Evolutionary conservation across 2,329 filamentous ascomycete genomes (phyloP), one percentile per base, ranked within the genome.

Genomic region (Beauveria brongniartii): DNA sequence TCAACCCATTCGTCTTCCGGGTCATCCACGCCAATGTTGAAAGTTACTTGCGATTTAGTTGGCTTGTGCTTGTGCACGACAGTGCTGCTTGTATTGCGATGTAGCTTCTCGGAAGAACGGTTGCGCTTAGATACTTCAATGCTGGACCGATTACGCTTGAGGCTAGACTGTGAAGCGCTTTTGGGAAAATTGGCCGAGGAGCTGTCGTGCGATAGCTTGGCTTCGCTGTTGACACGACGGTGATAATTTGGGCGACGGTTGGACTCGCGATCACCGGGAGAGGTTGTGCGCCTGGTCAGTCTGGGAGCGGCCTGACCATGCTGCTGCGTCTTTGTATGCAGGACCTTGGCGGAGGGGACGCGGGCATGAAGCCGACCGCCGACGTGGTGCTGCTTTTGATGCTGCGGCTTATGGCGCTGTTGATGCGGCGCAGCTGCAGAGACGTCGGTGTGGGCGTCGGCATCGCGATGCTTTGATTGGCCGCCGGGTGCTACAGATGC

Each of bases 1-100:
- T 88, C 85, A 47, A 87, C 82, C 85, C 85, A 88, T 74, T 84
- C 84, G 77, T 85, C 83, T 57, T 83, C 72, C 37, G 59, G 72
- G 26, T 71, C 72, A 69, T 79, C 77, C 67, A 76, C 80, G 57
- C 84, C 85, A 59, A 88, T 77, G 67, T 86, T 83, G 66, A 88
- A 88, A 68, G 86, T 84, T 37, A 87, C 85, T 64, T 82, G 80
- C 28, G 72, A 71, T 68, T 81, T 83, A 65, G 65, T 65, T 34
- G 71, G 59, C 43, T 72, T 71, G 55, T 73, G 69, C 65, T 74
- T 78, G 67, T 74, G 72, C 63, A 80, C 75, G 62, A 76, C 74
- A 30, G 78, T 79, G 59, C 82, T 79, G 58, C 80, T 82, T 14
- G 77, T 73, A 26, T 79, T 76, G 61, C 80, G 79, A 69, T 83